Percentiles rank a stretch among this genome's conserved stretches.
phyloP scores from a whole-genome alignment of 2,329 filamentous ascomycete species.

The Dactylellina cionopaga region DNA sequence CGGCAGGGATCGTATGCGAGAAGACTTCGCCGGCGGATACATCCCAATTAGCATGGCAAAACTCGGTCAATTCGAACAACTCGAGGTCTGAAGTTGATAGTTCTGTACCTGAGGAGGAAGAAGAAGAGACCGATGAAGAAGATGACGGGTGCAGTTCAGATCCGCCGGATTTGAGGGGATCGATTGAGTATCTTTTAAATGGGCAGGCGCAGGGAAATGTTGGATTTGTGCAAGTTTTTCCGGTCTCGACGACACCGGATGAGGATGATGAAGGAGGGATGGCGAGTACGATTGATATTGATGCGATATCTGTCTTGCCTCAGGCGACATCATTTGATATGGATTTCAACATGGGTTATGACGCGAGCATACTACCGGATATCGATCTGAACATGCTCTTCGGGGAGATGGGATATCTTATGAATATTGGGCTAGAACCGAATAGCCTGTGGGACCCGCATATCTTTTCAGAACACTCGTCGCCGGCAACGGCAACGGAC shows the following conservation, averaged over 20 bases:
- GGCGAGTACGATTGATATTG: not conserved
- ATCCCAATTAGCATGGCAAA: slow-evolving; percentile 28
- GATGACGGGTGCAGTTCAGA: slow-evolving; percentile 39
- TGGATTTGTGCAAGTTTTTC: slow-evolving; percentile 39
- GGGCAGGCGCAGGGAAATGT: slow-evolving; percentile 36
- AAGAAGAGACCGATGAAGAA: slow-evolving; percentile 32
- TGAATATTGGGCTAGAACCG: slow-evolving; percentile 40
- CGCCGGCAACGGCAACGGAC: slow-evolving; percentile 33
- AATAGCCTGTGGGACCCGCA: slow-evolving; percentile 35
- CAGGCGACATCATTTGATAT: slow-evolving; percentile 20
- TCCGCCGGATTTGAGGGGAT: slow-evolving; percentile 36
- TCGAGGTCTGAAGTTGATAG: slow-evolving; percentile 33
- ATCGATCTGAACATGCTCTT: slow-evolving; percentile 44
- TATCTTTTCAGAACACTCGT: slow-evolving; percentile 35
- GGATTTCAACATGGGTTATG: slow-evolving; percentile 41
- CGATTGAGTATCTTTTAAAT: slow-evolving; percentile 45
- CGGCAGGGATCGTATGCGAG: slow-evolving; percentile 39
- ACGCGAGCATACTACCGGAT: slow-evolving; percentile 34
- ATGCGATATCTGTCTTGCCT: slow-evolving; percentile 1
- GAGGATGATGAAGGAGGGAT: slow-evolving; percentile 20
- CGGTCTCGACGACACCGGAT: slow-evolving; percentile 27
- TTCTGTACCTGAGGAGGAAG: slow-evolving; percentile 21
- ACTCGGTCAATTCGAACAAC: slow-evolving; percentile 8
- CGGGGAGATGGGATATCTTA: slow-evolving; percentile 42
- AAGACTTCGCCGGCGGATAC: slow-evolving; percentile 31